Evolutionary conservation across 1,284 basidiomycete species (phyloP), one percentile per base, ranked within the genome.

Genomic region (Puccinia coronata): DNA sequence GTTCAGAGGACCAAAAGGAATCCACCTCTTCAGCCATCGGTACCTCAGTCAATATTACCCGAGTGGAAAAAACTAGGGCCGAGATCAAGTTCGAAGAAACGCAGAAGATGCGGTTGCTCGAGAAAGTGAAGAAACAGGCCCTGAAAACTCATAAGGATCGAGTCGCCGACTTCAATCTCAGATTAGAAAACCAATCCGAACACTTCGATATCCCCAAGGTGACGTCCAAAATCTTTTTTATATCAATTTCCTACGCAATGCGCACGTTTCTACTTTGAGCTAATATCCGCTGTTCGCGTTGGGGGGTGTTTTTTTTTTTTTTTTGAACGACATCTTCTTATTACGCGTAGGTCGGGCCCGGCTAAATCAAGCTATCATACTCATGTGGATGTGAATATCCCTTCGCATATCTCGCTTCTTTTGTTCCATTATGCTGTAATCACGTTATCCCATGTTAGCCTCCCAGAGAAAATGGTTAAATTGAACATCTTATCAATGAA

Each of bases 201-300:
- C 94, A 96, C 88, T 93, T 96, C 86, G 94, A 96, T 86, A 95
- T 96, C 84, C 94, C 94, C 57, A 95, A 95, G 89, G 93, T 92
- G 16, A 3, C 23, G 16, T 41, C 14, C 39, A 25, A 85, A 83
- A 84, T 78, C 28, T 18, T 51, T 39, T 20, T 80, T 39, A 25
- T 31, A 16, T 34, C 41, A 34, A 25, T 67, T 61, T 61, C 23
- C 16, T 63, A 18, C 20, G 18, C 47, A 25, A 70, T 47, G 2
- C 20, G 18, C 43, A 4, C 5, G 9, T 71, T 73, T 23, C 57
- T 34, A 3, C 31, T 49, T 63, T 49, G 23, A 47, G 2, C 43
- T 61, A 0, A 23, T 43, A 9, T 43, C 2, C 23, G 20, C 28
- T n/a, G 18, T 43, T 71, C n/a, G 31, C 69, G n/a, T n/a, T n/a